These are phyloP conservation scores for Cystofilobasidium bisporidii DNA, from an alignment of 768 basidiomycete genomes.

Conservation along the genomic window DNA sequence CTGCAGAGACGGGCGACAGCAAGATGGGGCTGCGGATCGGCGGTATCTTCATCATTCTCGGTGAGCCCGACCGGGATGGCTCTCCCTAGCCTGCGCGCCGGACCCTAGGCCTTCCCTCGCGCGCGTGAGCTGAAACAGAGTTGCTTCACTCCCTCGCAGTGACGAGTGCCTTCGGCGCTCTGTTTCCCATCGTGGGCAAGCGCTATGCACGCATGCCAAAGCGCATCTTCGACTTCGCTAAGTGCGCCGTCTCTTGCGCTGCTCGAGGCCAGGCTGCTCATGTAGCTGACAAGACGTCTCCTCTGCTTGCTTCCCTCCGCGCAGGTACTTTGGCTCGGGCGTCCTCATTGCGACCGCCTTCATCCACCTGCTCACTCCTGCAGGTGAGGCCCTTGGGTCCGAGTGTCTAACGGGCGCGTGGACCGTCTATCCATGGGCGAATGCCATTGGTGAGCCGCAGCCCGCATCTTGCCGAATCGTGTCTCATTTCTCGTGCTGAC, in stretches of 20 bases:
- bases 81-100: too few species aligned
- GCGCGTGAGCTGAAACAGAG: background rate
- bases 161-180: background rate
- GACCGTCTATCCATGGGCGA: conserved; percentile 57
- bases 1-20: background rate
- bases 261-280: background rate
- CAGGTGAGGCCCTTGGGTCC: conserved; percentile 57
- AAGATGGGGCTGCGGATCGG: conserved; percentile 12
- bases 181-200: conserved; percentile 21
- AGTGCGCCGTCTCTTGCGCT: background rate
- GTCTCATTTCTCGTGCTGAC: background rate
- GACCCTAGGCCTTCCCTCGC: background rate
- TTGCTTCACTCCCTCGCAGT: background rate
- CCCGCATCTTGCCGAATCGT: background rate
- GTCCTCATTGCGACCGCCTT: conserved; percentile 35
- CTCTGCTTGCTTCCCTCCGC: background rate
- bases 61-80: background rate
- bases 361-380: conserved; percentile 71
- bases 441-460: conserved; percentile 9
- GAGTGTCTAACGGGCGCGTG: conserved; percentile 63
- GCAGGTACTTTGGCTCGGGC: conserved; percentile 3
- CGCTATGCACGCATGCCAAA: conserved; percentile 4
- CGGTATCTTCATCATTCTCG: conserved; percentile 23
- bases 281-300: background rate
- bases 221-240: conserved; percentile 19